phyloP scores from a whole-genome alignment of 257 asterid species.

The Vinca minor region DNA sequence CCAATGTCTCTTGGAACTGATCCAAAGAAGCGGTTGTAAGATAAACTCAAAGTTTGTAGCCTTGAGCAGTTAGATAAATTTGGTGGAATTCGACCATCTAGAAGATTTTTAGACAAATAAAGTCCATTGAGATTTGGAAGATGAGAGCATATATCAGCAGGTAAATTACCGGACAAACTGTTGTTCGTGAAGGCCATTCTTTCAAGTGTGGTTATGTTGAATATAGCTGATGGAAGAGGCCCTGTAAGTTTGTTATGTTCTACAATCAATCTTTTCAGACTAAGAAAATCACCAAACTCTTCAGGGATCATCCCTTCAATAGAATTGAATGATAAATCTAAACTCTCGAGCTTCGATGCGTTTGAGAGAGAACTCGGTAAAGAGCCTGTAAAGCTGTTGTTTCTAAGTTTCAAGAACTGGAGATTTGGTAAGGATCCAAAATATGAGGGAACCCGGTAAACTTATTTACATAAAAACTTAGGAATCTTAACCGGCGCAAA shows the following conservation, averaged over 20 bases:
- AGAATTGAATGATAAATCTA: slow-evolving; percentile 13
- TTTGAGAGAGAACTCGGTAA: slow-evolving; percentile 18
- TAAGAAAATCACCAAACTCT: slow-evolving; percentile 11
- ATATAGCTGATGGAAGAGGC: slow-evolving; percentile 11
- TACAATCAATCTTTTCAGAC: not conserved
- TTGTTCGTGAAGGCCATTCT: slow-evolving; percentile 10
- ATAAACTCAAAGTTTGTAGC: not conserved
- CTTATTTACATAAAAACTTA: slow-evolving; percentile 8
- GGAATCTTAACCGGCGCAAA: slow-evolving; percentile 9
- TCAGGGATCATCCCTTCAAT: slow-evolving; percentile 18
- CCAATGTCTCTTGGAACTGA: not conserved
- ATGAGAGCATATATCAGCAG: slow-evolving; percentile 12
- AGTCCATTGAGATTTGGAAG: slow-evolving; percentile 9
- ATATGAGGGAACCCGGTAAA: slow-evolving; percentile 18
- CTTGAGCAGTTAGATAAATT: not conserved
- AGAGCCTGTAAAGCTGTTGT: slow-evolving; percentile 13
- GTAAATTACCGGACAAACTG: slow-evolving; percentile 20
- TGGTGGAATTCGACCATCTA: slow-evolving; percentile 12
- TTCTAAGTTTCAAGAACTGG: not conserved
- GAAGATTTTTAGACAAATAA: slow-evolving; percentile 11
- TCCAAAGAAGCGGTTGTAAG: slow-evolving; percentile 21
- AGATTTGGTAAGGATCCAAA: slow-evolving; percentile 7
- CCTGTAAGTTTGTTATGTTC: slow-evolving; percentile 2
- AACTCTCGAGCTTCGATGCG: slow-evolving; percentile 13
- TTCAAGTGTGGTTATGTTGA: slow-evolving; percentile 25